Evolutionary conservation across 768 basidiomycete genomes (phyloP).

Genomic region (Boletales sp.): DNA sequence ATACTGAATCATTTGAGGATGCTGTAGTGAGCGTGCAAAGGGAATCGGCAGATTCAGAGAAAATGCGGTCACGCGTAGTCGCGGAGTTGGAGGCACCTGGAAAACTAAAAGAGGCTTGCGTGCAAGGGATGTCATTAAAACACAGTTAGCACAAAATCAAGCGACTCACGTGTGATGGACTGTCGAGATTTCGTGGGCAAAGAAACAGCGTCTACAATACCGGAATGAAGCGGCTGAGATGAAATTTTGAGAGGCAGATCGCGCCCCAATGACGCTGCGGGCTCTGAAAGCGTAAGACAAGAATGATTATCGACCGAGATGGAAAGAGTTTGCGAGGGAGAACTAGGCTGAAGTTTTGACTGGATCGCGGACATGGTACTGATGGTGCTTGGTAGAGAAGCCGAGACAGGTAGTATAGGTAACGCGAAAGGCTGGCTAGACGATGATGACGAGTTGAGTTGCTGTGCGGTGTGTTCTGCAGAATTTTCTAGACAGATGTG

Average conservation of each 20-base stretch:
- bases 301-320: conserved; percentile 14
- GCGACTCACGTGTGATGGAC: conserved; percentile 26
- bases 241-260: conserved; percentile 8
- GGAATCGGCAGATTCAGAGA: conserved; percentile 12
- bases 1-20: conserved; percentile 13
- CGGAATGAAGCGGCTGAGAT: conserved; percentile 10
- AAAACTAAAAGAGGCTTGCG: conserved; percentile 26
- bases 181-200: conserved; percentile 7
- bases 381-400: conserved; percentile 6
- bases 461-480: conserved; percentile 4
- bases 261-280: conserved; percentile 2
- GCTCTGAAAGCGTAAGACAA: conserved; percentile 20
- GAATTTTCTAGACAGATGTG: conserved; percentile 1
- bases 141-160: neutral
- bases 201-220: conserved; percentile 9
- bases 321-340: conserved; percentile 12
- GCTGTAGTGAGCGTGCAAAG: conserved; percentile 7
- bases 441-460: conserved; percentile 11
- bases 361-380: conserved; percentile 19
- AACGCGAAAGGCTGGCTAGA: conserved; percentile 15
- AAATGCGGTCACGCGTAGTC: conserved; percentile 11
- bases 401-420: conserved; percentile 14
- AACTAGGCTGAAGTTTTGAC: conserved; percentile 19
- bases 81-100: conserved; percentile 11
- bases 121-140: conserved; percentile 3